phyloP scores from a whole-genome alignment of 2,329 filamentous ascomycete genomes.

The Cordyceps cicadae region DNA sequence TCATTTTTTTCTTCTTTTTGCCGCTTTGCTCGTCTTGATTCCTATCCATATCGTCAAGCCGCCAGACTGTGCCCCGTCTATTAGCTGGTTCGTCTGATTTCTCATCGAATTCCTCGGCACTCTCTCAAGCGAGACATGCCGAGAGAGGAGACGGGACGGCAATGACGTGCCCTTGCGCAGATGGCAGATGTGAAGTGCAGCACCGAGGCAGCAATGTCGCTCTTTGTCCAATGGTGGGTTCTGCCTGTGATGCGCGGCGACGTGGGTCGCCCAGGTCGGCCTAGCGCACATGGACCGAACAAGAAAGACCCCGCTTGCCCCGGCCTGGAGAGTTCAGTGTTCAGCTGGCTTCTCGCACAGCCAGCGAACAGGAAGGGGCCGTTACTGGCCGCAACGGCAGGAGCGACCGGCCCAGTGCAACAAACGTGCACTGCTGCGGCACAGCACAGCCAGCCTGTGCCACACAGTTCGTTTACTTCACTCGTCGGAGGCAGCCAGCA shows the following conservation, averaged over 20 bases:
- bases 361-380: background rate
- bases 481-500: background rate
- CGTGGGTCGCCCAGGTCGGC: background rate
- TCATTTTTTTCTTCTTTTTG: no score
- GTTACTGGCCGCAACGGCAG: no score
- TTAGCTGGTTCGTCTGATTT: background rate
- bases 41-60: slow-evolving; percentile 18
- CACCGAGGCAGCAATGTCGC: slow-evolving; percentile 2
- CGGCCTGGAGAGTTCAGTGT: slow-evolving; percentile 30
- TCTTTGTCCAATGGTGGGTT: background rate
- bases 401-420: no score
- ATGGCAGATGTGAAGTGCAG: background rate
- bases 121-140: background rate
- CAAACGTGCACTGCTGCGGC: background rate
- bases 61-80: no score
- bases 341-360: slow-evolving; percentile 41
- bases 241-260: background rate
- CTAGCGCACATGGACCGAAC: slow-evolving; percentile 5
- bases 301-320: slow-evolving; percentile 26
- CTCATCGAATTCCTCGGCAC: slow-evolving; percentile 24
- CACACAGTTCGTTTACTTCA: background rate
- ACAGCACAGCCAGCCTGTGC: slow-evolving; percentile 23
- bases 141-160: background rate
- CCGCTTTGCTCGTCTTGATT: slow-evolving; percentile 23
- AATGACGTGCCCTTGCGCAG: background rate